Evolutionary conservation across 768 basidiomycete species (phyloP).

Genomic region (Leccinum olivaceopallidum): DNA sequence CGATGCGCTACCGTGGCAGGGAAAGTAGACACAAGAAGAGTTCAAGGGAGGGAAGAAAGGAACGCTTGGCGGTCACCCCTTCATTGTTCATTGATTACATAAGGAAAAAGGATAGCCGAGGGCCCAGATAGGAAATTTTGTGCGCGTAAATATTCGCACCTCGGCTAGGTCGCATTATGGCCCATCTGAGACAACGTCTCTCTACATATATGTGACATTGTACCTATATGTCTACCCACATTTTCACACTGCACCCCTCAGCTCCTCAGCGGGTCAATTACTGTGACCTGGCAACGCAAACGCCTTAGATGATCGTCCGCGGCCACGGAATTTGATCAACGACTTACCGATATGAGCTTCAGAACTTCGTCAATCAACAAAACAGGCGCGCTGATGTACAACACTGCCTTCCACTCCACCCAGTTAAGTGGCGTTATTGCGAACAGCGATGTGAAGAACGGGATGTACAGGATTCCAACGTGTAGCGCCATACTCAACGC

Average conservation of each 20-base stretch:
- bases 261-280: conserved; percentile 57
- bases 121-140: background rate
- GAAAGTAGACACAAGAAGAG: conserved; percentile 10
- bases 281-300: conserved; percentile 43
- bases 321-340: background rate
- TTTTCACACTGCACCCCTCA: conserved; percentile 26
- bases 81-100: background rate
- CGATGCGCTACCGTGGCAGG: background rate
- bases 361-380: conserved; percentile 87
- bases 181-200: background rate
- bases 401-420: conserved; percentile 92
- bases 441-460: conserved; percentile 91
- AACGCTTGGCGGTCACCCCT: background rate
- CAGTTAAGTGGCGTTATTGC: conserved; percentile 93
- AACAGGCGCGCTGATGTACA: conserved; percentile 86
- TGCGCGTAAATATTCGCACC: background rate
- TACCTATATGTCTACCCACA: conserved; percentile 2
- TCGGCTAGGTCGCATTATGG: background rate
- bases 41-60: background rate
- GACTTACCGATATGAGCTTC: conserved; percentile 76
- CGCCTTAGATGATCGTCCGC: conserved; percentile 1
- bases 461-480: conserved; percentile 94
- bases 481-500: conserved; percentile 90
- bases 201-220: background rate
- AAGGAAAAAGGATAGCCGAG: background rate